These are phyloP conservation scores for Suillus americanus DNA, from an alignment of 768 basidiomycete species.

Conservation along the genomic window DNA sequence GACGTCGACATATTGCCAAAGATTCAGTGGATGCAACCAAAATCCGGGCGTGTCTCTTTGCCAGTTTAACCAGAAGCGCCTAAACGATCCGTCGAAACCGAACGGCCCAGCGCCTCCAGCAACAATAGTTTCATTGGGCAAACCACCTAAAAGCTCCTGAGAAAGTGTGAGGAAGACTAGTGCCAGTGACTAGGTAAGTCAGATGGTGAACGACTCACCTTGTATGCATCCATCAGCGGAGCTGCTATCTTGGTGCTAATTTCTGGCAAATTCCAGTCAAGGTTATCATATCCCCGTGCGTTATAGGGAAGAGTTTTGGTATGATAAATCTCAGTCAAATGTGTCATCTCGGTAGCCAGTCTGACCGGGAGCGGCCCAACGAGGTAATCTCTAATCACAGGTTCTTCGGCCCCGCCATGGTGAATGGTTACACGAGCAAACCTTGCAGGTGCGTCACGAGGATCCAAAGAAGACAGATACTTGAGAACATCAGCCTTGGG, in stretches of 20 bases:
- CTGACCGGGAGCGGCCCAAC: conserved; percentile 57
- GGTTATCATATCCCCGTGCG: conserved; percentile 39
- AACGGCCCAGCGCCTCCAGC: conserved; percentile 49
- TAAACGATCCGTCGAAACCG: conserved; percentile 60
- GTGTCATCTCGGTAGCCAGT: conserved; percentile 37
- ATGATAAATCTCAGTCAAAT: conserved; percentile 52
- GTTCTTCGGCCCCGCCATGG: conserved; percentile 41
- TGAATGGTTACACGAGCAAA: conserved; percentile 52
- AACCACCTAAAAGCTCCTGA: conserved; percentile 50
- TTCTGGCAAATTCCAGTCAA: conserved; percentile 22
- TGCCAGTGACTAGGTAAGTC: neutral
- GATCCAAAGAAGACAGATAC: conserved; percentile 41
- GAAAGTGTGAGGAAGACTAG: conserved; percentile 6
- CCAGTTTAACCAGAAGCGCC: conserved; percentile 54
- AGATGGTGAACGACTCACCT: conserved; percentile 31
- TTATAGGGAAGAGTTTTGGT: conserved; percentile 53
- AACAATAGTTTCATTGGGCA: conserved; percentile 48
- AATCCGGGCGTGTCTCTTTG: conserved; percentile 48
- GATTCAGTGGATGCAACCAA: conserved; percentile 52
- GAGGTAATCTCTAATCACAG: conserved; percentile 51
- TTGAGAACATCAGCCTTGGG: conserved; percentile 46
- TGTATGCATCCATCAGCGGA: conserved; percentile 39
- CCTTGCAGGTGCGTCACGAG: conserved; percentile 30
- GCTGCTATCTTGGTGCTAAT: conserved; percentile 35
- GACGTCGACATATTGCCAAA: conserved; percentile 58